Evolutionary conservation across 1,284 basidiomycete genomes (phyloP).

Genomic region (Cryptococcus floricola): DNA sequence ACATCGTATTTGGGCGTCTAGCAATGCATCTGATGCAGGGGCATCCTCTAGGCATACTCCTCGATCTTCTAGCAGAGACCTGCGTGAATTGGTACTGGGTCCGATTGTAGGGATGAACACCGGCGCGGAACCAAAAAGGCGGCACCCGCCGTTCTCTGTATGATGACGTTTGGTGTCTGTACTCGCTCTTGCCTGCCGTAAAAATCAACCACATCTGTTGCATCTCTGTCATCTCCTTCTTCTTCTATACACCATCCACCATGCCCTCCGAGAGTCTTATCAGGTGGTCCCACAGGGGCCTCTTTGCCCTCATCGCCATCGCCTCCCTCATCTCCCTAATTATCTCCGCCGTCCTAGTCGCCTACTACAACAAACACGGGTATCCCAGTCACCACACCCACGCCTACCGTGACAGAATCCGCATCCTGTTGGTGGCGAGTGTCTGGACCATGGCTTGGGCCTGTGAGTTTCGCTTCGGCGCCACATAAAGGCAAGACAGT

Average conservation of each 20-base stretch:
- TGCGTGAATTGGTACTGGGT: too few species aligned
- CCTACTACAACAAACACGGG: constrained; percentile 39
- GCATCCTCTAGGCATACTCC: too few species aligned
- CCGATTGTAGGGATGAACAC: too few species aligned
- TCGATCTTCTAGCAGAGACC: too few species aligned
- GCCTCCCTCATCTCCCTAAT: constrained; percentile 43
- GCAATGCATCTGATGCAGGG: too few species aligned
- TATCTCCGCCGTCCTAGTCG: constrained; percentile 35
- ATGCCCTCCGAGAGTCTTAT: constrained; percentile 42
- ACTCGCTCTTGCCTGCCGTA: not conserved
- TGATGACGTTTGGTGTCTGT: too few species aligned
- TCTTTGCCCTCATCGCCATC: constrained; percentile 39
- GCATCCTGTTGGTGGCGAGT: constrained; percentile 45
- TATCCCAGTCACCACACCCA: constrained; percentile 40
- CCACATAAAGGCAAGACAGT: not conserved
- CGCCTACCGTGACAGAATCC: constrained; percentile 46
- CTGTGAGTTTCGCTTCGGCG: constrained; percentile 28
- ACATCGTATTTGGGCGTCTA: too few species aligned
- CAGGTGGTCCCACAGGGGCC: constrained; percentile 34
- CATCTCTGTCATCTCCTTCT: not conserved
- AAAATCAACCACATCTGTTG: not conserved
- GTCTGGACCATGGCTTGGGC: constrained; percentile 42
- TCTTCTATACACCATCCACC: constrained; percentile 3
- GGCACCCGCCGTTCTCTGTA: too few species aligned
- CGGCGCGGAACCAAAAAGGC: too few species aligned